Base-by-base conservation (phyloP, 164 flowering plant species). In the Kingdonia uniflora region DNA sequence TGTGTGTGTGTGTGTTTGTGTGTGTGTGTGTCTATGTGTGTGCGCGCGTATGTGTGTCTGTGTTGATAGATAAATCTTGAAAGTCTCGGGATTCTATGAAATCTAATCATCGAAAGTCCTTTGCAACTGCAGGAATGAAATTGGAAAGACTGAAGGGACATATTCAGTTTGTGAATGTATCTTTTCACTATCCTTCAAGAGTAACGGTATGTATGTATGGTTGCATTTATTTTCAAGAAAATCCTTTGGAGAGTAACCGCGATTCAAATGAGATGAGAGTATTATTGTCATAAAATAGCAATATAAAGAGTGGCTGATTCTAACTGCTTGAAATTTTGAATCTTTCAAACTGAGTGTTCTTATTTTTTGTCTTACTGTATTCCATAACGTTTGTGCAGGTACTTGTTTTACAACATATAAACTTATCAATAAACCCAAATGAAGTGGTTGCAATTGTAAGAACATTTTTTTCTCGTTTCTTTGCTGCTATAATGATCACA, bases 391-490 rank as follows among this genome's bases (percentile, higher is more conserved):
- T 43, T 67, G 56, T 54, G 61, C 77, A 90, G 97, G 87, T 78
- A 42, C 74, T 76, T 51, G 87, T 81, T 42, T 65, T 91, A 43
- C 76, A 79, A 62, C 61, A 71, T 51, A 62, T 90, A 20, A 84
- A 62, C 74, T 22, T 87, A 46, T 62, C 81, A 11, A 73, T 91
- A 59, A 64, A 69, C 66, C 89, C 91, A 14, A 70, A 75, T 68
- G 97, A 91, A 77, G 87, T 80, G 39, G 76, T 91, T 71, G 97
- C 97, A 45, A 61, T 91, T 55, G 97, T 91, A 76, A 82, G 95
- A 39, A 54, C 44, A 2, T 42, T 15, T 55, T 44, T 50, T 19
- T 16, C 20, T 52, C 50, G 54, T 45, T 47, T 45, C n/a, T 11
- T n/a, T 19, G 21, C 14, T 35, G 14, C 20, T 51, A 40, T 24